Evolutionary conservation across 2,329 filamentous ascomycete genomes (phyloP).

Genomic region (Cercospora canescens): DNA sequence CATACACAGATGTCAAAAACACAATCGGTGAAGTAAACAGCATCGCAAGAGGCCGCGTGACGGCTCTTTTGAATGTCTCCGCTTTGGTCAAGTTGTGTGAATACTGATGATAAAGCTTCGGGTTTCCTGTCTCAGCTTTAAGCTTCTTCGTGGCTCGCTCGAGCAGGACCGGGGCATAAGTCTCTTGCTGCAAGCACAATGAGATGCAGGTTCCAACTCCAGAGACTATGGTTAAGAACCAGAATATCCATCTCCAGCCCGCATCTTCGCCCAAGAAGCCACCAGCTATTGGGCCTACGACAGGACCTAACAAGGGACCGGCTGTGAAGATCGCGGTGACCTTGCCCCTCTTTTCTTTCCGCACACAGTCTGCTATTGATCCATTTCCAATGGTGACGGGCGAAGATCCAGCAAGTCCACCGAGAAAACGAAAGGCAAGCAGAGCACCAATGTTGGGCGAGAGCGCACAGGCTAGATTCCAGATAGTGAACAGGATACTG

Average conservation of each 20-base stretch:
- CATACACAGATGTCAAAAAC: slow-evolving; percentile 48
- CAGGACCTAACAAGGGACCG: slow-evolving; percentile 34
- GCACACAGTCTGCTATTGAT: slow-evolving; percentile 13
- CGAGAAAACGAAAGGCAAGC: slow-evolving; percentile 24
- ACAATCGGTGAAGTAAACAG: slow-evolving; percentile 49
- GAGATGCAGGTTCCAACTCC: slow-evolving; percentile 32
- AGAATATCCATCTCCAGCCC: slow-evolving; percentile 66
- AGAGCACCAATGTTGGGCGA: slow-evolving; percentile 29
- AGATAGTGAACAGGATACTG: slow-evolving; percentile 33
- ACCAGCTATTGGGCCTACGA: slow-evolving; percentile 50
- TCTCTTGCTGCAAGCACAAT: slow-evolving; percentile 46
- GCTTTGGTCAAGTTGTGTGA: slow-evolving; percentile 40
- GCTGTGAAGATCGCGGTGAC: slow-evolving; percentile 19
- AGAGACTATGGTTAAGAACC: slow-evolving; percentile 60
- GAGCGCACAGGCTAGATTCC: slow-evolving; percentile 33
- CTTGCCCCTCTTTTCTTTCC: slow-evolving; percentile 13
- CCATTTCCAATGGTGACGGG: slow-evolving; percentile 13
- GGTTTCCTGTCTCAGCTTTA: slow-evolving; percentile 50
- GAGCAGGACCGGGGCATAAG: slow-evolving; percentile 49
- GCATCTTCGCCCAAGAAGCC: slow-evolving; percentile 50
- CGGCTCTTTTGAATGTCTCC: slow-evolving; percentile 42
- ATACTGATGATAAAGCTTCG: slow-evolving; percentile 39
- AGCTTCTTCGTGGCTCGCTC: slow-evolving; percentile 46
- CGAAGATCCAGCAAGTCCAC: neutral
- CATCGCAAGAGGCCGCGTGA: slow-evolving; percentile 56